phyloP scores from a whole-genome alignment of 768 basidiomycete genomes.

The Ephemerocybe angulata region DNA sequence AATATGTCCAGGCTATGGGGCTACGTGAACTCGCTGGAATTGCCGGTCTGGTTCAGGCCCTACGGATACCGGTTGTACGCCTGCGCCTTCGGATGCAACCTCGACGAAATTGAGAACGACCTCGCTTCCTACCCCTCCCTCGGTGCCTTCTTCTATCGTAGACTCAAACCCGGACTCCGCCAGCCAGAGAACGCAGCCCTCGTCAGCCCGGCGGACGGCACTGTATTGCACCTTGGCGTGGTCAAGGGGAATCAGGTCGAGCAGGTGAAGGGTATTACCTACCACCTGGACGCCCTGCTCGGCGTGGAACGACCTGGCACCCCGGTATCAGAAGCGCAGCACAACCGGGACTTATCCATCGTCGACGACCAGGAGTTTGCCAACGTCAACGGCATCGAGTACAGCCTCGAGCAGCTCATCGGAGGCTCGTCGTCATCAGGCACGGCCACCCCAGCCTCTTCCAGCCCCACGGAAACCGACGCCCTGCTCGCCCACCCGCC shows the following conservation, averaged over 20 bases:
- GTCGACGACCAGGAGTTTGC: conserved; percentile 91
- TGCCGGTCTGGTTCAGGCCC: conserved; percentile 95
- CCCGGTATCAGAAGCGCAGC: conserved; percentile 37
- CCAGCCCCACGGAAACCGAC: conserved; percentile 35
- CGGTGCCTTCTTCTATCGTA: conserved; percentile 95
- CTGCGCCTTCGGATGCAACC: conserved; percentile 87
- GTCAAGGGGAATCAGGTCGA: conserved; percentile 73
- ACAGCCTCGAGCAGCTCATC: conserved; percentile 87
- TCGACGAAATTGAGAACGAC: conserved; percentile 86
- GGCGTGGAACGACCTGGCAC: conserved; percentile 62
- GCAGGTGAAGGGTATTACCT: conserved; percentile 97
- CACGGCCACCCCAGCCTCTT: conserved; percentile 2
- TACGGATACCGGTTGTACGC: conserved; percentile 84
- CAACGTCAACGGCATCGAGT: conserved; percentile 94
- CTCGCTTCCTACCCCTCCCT: conserved; percentile 77
- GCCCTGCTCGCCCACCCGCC: conserved; percentile 12
- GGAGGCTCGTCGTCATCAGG: conserved; percentile 41
- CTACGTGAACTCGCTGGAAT: conserved; percentile 86
- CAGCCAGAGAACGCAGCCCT: conserved; percentile 75
- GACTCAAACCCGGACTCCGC: conserved; percentile 74
- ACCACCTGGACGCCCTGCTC: conserved; percentile 90
- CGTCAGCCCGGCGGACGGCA: conserved; percentile 94
- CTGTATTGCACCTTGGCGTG: conserved; percentile 85
- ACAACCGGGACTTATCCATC: conserved; percentile 49
- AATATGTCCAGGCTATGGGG: conserved; percentile 98